Evolutionary conservation across 495 filamentous ascomycete species (phyloP).

Genomic region (Amphirosellinia nigrospora): DNA sequence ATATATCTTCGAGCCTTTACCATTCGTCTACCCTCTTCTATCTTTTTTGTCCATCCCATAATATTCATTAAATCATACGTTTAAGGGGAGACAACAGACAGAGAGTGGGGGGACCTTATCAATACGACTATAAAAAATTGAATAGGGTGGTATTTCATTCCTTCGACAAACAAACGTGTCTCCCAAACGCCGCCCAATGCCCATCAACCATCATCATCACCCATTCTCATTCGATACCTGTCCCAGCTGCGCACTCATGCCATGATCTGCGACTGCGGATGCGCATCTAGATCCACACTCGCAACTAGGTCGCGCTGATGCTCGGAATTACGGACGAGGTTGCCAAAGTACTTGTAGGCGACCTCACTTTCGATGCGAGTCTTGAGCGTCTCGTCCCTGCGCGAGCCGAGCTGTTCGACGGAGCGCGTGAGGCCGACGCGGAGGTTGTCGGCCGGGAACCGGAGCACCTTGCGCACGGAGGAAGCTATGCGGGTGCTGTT

Average conservation of each 20-base stretch:
- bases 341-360: slow-evolving; percentile 85
- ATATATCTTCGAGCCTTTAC: neutral
- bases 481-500: slow-evolving; percentile 83
- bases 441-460: slow-evolving; percentile 81
- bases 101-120: neutral
- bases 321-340: slow-evolving; percentile 76
- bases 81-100: neutral
- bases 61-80: neutral
- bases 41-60: neutral
- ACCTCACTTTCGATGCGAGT: slow-evolving; percentile 74
- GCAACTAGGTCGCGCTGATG: slow-evolving; percentile 76
- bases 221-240: neutral
- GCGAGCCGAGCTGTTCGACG: slow-evolving; percentile 78
- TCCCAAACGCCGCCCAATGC: slow-evolving; percentile 23
- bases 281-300: slow-evolving; percentile 79
- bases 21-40: neutral
- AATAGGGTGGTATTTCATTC: slow-evolving; percentile 23
- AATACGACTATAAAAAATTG: neutral
- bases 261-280: slow-evolving; percentile 47
- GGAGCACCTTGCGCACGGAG: slow-evolving; percentile 85
- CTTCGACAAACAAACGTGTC: neutral
- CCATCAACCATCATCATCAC: neutral
- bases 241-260: neutral
- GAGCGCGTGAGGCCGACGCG: slow-evolving; percentile 78
- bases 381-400: slow-evolving; percentile 80